phyloP scores from a whole-genome alignment of 225 moss, liverwort and hornwort species.

The Anthoceros angustus region DNA sequence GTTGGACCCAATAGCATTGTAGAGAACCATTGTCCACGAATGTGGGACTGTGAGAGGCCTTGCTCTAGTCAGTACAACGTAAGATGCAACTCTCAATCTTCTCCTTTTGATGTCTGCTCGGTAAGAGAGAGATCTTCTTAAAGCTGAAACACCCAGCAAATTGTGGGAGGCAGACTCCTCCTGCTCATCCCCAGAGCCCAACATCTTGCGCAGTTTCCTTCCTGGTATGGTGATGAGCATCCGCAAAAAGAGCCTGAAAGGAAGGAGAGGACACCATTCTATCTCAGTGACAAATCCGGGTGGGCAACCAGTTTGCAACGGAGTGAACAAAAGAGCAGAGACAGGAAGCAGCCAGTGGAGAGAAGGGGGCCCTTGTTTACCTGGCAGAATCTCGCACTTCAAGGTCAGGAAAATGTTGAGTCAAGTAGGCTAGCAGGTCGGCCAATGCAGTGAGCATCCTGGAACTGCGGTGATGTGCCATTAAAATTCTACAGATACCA shows the following conservation, averaged over 20 bases:
- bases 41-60: conserved; percentile 64
- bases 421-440: conserved; percentile 63
- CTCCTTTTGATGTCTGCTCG: conserved; percentile 23
- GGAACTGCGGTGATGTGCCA: conserved; percentile 75
- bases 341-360: no score
- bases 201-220: conserved; percentile 51
- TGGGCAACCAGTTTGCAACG: neutral
- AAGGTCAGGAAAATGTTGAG: conserved; percentile 72
- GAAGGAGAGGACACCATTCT: no score
- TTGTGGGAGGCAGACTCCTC: conserved; percentile 59
- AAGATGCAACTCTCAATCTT: conserved; percentile 40
- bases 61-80: conserved; percentile 51
- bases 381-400: conserved; percentile 97
- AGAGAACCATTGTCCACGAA: conserved; percentile 88
- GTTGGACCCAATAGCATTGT: conserved; percentile 50
- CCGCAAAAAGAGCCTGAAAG: conserved; percentile 69
- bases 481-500: conserved; percentile 80
- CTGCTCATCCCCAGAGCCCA: conserved; percentile 63
- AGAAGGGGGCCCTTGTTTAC: no score
- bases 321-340: conserved; percentile 7
- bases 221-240: conserved; percentile 86
- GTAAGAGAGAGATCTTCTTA: conserved; percentile 20
- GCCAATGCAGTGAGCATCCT: conserved; percentile 67
- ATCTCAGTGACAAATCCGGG: no score
- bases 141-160: conserved; percentile 30